These are phyloP conservation scores for Colletotrichum plurivorum DNA, from an alignment of 2,329 filamentous ascomycete species.

Conservation along the genomic window DNA sequence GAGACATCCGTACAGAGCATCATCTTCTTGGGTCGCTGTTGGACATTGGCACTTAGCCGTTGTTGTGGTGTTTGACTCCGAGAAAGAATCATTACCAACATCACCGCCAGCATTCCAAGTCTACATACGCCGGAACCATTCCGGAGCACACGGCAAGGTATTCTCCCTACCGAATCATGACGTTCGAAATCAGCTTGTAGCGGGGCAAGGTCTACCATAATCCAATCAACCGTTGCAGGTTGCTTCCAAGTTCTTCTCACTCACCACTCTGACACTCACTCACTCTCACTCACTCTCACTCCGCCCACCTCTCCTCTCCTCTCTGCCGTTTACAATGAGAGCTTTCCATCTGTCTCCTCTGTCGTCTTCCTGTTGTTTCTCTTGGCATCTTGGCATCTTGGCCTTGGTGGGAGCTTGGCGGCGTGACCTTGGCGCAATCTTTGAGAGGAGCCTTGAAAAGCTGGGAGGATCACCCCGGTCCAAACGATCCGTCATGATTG, in stretches of 20 bases:
- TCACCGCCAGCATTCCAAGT: background rate
- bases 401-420: conserved; percentile 17
- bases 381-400: conserved; percentile 9
- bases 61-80: no score
- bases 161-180: conserved; percentile 30
- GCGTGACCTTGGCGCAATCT: conserved; percentile 18
- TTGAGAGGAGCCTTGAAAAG: conserved; percentile 7
- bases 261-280: background rate
- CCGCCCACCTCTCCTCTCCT: background rate
- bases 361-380: background rate
- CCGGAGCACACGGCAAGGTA: no score
- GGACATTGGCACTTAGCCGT: no score
- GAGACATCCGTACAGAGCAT: no score
- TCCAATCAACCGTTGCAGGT: conserved; percentile 13
- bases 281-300: background rate
- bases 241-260: background rate
- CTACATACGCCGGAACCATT: background rate
- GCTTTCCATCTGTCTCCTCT: conserved; percentile 6
- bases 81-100: background rate
- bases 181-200: conserved; percentile 29
- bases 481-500: conserved; percentile 12
- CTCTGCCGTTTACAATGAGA: background rate
- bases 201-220: conserved; percentile 10
- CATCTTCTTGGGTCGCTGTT: no score
- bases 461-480: conserved; percentile 14